Percentiles rank a stretch among this genome's conserved stretches.
phyloP scores from a whole-genome alignment of 768 basidiomycete genomes.

The Mycena albidolilacea region DNA sequence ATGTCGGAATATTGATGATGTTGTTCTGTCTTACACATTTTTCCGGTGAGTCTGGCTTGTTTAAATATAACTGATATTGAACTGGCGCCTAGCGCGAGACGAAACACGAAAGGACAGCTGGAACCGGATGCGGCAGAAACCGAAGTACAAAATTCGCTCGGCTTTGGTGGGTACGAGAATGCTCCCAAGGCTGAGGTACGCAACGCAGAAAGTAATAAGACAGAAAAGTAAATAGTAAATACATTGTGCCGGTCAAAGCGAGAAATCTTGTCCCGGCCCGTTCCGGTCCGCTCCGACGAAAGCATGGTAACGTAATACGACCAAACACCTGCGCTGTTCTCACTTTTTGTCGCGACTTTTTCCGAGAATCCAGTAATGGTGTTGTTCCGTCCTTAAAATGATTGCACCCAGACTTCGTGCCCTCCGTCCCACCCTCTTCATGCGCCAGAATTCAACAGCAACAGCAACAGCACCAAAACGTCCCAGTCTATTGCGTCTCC shows the following conservation, averaged over 20 bases:
- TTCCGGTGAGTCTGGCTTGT: constrained; percentile 78
- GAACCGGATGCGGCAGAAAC: constrained; percentile 92
- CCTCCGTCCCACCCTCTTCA: constrained; percentile 25
- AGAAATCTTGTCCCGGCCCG: constrained; percentile 2
- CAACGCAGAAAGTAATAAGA: constrained; percentile 14
- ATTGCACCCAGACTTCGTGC: constrained; percentile 14
- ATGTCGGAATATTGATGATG: constrained; percentile 88
- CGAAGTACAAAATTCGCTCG: constrained; percentile 84
- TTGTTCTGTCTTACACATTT: constrained; percentile 97
- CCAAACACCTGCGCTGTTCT: background rate
- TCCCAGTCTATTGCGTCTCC: constrained; percentile 75
- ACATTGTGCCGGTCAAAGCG: constrained; percentile 16
- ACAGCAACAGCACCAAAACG: constrained; percentile 35
- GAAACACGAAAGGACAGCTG: constrained; percentile 87
- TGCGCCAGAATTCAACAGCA: constrained; percentile 42
- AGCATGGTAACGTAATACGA: background rate
- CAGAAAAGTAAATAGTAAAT: background rate
- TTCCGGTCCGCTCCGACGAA: background rate
- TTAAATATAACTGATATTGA: background rate
- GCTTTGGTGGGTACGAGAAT: constrained; percentile 77
- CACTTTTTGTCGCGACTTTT: constrained; percentile 21
- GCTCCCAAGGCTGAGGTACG: constrained; percentile 56
- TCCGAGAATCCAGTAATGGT: constrained; percentile 23
- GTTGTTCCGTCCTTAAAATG: constrained; percentile 33
- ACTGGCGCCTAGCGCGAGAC: constrained; percentile 76